These are phyloP conservation scores for Margaritispora aquatica DNA, from an alignment of 495 filamentous ascomycete species.

Conservation along the genomic window DNA sequence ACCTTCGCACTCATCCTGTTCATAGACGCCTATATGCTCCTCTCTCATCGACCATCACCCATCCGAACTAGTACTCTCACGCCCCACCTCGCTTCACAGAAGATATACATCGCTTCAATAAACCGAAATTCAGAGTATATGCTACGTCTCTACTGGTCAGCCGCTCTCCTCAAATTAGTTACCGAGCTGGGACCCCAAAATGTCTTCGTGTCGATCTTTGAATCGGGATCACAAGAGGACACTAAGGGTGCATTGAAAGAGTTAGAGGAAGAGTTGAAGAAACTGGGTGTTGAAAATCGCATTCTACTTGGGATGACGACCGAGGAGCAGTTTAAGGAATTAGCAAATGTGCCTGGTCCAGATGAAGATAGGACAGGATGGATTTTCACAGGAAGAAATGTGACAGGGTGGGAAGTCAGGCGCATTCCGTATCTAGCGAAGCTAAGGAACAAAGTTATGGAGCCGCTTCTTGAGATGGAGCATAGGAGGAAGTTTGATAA, in stretches of 20 bases:
- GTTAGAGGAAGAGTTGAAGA: conserved; percentile 49
- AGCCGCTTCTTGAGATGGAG: conserved; percentile 35
- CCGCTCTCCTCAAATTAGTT: conserved; percentile 50
- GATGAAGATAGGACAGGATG: conserved; percentile 43
- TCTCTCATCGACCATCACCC: neutral
- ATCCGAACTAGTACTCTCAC: neutral
- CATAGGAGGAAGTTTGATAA: conserved; percentile 54
- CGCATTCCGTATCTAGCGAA: conserved; percentile 64
- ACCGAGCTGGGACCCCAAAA: conserved; percentile 55
- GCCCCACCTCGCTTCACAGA: neutral
- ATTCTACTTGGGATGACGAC: conserved; percentile 36
- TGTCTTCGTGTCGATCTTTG: conserved; percentile 63
- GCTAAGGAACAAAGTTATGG: conserved; percentile 52
- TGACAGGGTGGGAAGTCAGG: conserved; percentile 39
- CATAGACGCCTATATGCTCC: conserved; percentile 6
- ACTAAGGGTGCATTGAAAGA: conserved; percentile 58
- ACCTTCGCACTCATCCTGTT: conserved; percentile 5
- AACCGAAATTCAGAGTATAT: conserved; percentile 67
- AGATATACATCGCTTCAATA: conserved; percentile 59
- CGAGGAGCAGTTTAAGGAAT: conserved; percentile 46
- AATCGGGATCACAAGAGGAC: conserved; percentile 67
- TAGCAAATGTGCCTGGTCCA: conserved; percentile 44
- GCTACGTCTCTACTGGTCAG: conserved; percentile 56
- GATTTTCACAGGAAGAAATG: conserved; percentile 44
- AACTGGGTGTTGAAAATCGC: conserved; percentile 42